Percentiles rank a stretch among this genome's conserved stretches.
Evolutionary conservation across 73 alveolate species (phyloP).

Genomic region (Paraurostyla sp.): DNA sequence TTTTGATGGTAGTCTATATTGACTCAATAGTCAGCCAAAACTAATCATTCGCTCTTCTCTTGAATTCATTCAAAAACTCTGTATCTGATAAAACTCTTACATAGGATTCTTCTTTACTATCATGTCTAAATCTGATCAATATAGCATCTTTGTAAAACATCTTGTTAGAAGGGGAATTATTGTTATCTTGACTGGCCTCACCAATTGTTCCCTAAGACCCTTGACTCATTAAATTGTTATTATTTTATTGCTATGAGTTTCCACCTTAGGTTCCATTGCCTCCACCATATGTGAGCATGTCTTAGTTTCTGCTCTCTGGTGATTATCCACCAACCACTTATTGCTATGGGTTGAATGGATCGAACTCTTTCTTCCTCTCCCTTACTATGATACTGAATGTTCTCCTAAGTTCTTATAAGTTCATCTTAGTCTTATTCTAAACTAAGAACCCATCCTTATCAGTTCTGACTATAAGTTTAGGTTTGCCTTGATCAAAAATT

Average conservation of each 20-base stretch:
- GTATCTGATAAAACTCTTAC: constrained; percentile 65
- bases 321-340: no score
- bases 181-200: background rate
- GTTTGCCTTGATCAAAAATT: constrained; percentile 38
- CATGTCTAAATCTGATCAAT: constrained; percentile 40
- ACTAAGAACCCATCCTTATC: constrained; percentile 57
- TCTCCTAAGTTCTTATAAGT: constrained; percentile 21
- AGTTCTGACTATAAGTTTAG: background rate
- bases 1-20: constrained; percentile 42
- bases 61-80: constrained; percentile 63
- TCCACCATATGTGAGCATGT: no score
- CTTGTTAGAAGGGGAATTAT: constrained; percentile 8
- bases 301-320: no score
- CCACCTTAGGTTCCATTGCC: no score
- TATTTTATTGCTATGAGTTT: background rate
- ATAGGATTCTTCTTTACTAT: background rate
- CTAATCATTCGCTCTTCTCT: constrained; percentile 51
- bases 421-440: background rate
- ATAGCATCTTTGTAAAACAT: constrained; percentile 57
- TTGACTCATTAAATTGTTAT: background rate
- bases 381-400: constrained; percentile 19
- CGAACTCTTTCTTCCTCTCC: constrained; percentile 53
- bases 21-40: constrained; percentile 38
- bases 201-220: no score
- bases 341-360: no score